These are phyloP conservation scores for Phytophthora capsici DNA, from an alignment of 352 stramenopile genomes.

Conservation along the genomic window DNA sequence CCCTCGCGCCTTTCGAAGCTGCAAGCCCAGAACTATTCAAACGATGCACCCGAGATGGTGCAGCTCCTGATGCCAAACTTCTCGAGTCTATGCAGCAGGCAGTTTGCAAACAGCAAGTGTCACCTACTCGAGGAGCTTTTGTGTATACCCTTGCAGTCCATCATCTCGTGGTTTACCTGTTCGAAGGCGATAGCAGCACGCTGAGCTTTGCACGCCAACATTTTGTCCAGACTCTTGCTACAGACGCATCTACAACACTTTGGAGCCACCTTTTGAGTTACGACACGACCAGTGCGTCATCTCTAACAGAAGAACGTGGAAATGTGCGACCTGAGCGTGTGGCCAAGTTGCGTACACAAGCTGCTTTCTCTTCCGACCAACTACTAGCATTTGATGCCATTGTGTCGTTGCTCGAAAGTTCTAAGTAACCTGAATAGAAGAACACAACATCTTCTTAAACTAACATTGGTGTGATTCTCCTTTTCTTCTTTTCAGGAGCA, in stretches of 20 bases:
- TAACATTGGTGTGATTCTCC: slow-evolving; percentile 43
- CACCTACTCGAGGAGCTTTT: slow-evolving; percentile 47
- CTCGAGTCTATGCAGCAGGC: slow-evolving; percentile 59
- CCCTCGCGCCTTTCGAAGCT: slow-evolving; percentile 50
- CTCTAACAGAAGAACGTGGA: slow-evolving; percentile 9
- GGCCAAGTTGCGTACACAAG: slow-evolving; percentile 34
- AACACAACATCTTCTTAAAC: slow-evolving; percentile 11
- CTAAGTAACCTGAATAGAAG: slow-evolving; percentile 19
- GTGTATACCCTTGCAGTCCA: slow-evolving; percentile 69
- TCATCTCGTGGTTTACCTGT: slow-evolving; percentile 64
- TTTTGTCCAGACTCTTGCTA: slow-evolving; percentile 50
- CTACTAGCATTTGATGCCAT: slow-evolving; percentile 33
- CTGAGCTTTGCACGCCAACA: slow-evolving; percentile 60
- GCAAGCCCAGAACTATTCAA: slow-evolving; percentile 32
- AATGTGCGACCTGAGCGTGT: slow-evolving; percentile 21
- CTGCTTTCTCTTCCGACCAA: slow-evolving; percentile 36
- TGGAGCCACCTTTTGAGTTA: slow-evolving; percentile 68
- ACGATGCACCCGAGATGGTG: slow-evolving; percentile 39
- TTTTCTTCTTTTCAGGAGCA: slow-evolving; percentile 35
- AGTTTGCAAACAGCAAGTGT: slow-evolving; percentile 44
- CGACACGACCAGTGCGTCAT: slow-evolving; percentile 24
- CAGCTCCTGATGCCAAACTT: slow-evolving; percentile 44
- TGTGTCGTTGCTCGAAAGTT: slow-evolving; percentile 27
- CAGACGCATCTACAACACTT: slow-evolving; percentile 37
- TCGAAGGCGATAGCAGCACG: slow-evolving; percentile 29